phyloP scores from a whole-genome alignment of 2,329 filamentous ascomycete genomes.

The Fusarium vanettenii region DNA sequence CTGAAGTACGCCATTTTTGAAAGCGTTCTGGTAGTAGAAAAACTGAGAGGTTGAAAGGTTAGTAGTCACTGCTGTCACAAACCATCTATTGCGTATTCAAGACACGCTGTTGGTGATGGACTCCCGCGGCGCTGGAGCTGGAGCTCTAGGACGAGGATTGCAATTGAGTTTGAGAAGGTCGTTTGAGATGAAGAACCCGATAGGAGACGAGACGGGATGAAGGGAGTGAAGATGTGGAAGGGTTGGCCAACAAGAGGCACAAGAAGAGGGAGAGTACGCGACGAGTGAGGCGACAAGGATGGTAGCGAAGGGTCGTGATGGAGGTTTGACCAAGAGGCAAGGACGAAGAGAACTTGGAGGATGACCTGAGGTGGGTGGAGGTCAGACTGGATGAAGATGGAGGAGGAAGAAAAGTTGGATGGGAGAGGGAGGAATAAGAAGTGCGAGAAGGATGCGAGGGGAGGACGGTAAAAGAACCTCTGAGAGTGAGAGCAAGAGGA shows the following conservation, averaged over 20 bases:
- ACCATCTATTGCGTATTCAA: constrained; percentile 42
- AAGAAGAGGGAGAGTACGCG: constrained; percentile 2
- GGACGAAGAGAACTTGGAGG: background rate
- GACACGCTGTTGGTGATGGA: constrained; percentile 28
- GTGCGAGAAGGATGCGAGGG: constrained; percentile 36
- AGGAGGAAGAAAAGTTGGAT: constrained; percentile 37
- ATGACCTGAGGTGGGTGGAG: constrained; percentile 5
- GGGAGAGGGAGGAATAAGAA: constrained; percentile 43
- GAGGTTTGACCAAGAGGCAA: constrained; percentile 8
- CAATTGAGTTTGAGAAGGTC: background rate
- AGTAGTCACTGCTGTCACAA: constrained; percentile 49
- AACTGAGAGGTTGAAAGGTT: constrained; percentile 40
- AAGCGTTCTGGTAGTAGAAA: constrained; percentile 14
- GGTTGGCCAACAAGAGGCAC: constrained; percentile 23
- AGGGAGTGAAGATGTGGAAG: constrained; percentile 13
- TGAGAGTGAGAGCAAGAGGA: constrained; percentile 41
- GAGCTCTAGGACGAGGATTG: constrained; percentile 10
- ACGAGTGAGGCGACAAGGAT: constrained; percentile 1
- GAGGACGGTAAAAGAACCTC: constrained; percentile 43
- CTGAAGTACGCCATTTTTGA: constrained; percentile 58
- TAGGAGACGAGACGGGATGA: constrained; percentile 2
- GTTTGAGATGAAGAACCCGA: constrained; percentile 5
- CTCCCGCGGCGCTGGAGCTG: constrained; percentile 8
- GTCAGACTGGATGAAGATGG: constrained; percentile 14
- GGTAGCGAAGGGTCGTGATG: constrained; percentile 9